A percentile compares a stretch with the other conserved stretches of the same genome.
These are phyloP conservation scores for Botryosphaeria agaves DNA, from an alignment of 2,329 filamentous ascomycete genomes.

Conservation along the genomic window DNA sequence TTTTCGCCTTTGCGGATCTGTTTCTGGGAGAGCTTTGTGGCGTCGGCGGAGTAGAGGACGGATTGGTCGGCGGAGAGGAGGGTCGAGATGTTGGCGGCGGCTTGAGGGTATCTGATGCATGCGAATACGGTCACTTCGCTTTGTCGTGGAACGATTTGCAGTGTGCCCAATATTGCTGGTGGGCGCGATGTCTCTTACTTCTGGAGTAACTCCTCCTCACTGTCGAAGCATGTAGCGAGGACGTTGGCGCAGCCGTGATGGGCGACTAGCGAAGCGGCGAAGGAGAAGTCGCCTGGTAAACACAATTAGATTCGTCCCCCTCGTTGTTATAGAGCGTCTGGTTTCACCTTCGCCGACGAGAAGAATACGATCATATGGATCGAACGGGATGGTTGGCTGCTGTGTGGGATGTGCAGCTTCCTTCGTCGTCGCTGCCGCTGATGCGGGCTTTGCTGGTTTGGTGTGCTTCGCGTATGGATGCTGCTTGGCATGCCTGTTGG, in stretches of 20 bases:
- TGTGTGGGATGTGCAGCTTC: neutral
- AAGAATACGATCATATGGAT: constrained; percentile 48
- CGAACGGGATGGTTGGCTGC: constrained; percentile 47
- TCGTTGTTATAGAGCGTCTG: constrained; percentile 1
- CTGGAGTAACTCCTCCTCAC: constrained; percentile 36
- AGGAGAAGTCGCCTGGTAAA: constrained; percentile 54
- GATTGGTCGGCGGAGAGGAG: constrained; percentile 28
- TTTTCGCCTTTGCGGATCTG: constrained; percentile 24
- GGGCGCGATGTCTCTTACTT: constrained; percentile 33
- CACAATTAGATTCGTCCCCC: too few relatives aligned
- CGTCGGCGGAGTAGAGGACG: constrained; percentile 49
- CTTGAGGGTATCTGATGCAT: constrained; percentile 49
- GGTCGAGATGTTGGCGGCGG: constrained; percentile 37
- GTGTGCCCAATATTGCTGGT: neutral
- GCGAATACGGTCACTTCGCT: too few relatives aligned
- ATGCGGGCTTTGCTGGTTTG: neutral
- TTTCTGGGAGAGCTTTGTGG: constrained; percentile 37
- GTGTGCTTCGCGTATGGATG: neutral
- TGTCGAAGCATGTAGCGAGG: constrained; percentile 53
- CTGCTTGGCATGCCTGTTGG: too few relatives aligned
- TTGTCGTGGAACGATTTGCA: neutral
- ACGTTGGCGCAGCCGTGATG: constrained; percentile 50
- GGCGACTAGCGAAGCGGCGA: constrained; percentile 47
- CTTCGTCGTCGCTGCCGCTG: neutral
- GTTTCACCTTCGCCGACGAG: constrained; percentile 56